Evolutionary conservation across 2,329 filamentous ascomycete genomes (phyloP).

Genomic region (Aspergillus phoenicis): DNA sequence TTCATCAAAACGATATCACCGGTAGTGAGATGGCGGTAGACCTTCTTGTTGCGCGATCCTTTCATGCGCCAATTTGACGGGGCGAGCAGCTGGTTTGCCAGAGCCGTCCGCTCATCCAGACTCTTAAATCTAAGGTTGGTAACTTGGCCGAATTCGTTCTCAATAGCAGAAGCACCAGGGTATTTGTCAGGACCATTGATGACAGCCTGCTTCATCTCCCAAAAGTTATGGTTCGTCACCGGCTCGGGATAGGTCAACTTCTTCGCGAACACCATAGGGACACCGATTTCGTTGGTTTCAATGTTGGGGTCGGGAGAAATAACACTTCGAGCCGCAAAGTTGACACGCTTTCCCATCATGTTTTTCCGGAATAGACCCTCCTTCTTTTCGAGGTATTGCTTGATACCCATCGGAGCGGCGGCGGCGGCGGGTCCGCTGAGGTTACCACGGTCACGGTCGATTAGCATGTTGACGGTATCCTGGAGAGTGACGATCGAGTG

Average conservation of each 20-base stretch:
- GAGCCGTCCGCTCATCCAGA: slow-evolving; percentile 79
- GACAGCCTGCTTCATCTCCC: slow-evolving; percentile 92
- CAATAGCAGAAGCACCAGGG: slow-evolving; percentile 91
- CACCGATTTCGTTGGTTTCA: slow-evolving; percentile 97
- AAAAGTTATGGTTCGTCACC: slow-evolving; percentile 95
- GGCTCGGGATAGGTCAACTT: slow-evolving; percentile 97
- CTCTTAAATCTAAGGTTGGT: slow-evolving; percentile 86
- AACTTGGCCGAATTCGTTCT: slow-evolving; percentile 92
- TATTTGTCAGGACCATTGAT: slow-evolving; percentile 93
- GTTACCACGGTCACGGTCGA: slow-evolving; percentile 86
- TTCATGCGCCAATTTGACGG: slow-evolving; percentile 74
- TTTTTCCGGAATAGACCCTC: slow-evolving; percentile 98
- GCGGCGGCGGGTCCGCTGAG: slow-evolving; percentile 75
- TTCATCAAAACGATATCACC: slow-evolving; percentile 99
- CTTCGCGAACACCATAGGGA: slow-evolving; percentile 94
- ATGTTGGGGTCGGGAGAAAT: slow-evolving; percentile 99
- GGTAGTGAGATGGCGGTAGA: slow-evolving; percentile 92
- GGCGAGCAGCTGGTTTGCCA: slow-evolving; percentile 91
- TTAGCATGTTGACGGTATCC: slow-evolving; percentile 86
- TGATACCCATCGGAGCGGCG: slow-evolving; percentile 88
- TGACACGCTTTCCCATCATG: slow-evolving; percentile 99
- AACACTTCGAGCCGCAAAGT: slow-evolving; percentile 94
- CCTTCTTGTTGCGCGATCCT: slow-evolving; percentile 87
- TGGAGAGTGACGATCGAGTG: slow-evolving; percentile 82
- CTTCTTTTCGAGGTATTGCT: slow-evolving; percentile 97